Conservation (phyloP, 768 basidiomycete species). For the Hygrophorus pudorinus region DNA sequence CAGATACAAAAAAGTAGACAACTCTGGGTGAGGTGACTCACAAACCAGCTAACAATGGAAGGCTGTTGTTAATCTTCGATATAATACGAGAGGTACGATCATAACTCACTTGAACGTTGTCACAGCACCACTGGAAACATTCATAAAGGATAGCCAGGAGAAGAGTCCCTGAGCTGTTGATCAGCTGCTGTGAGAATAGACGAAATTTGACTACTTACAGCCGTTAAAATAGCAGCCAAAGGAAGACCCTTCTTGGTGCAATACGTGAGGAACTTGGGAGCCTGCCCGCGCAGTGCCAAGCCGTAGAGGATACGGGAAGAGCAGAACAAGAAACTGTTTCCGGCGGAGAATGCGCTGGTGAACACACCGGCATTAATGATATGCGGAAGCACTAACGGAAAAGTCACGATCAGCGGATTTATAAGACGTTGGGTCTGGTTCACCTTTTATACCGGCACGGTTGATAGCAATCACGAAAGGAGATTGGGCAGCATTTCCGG, state of each 20-base stretch:
- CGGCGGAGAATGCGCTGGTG: conserved; percentile 64
- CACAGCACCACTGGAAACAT: conserved; percentile 40
- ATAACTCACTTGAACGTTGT: conserved; percentile 45
- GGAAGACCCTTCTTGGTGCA: conserved; percentile 42
- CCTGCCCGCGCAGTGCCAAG: conserved; percentile 42
- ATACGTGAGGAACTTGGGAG: conserved; percentile 30
- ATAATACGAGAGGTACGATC: not conserved
- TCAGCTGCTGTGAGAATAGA: not conserved
- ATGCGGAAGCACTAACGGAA: conserved; percentile 39
- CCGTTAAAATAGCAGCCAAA: conserved; percentile 25
- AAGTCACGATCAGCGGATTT: conserved; percentile 7
- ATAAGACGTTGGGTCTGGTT: conserved; percentile 9
- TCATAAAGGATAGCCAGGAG: conserved; percentile 55
- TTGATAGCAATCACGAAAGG: conserved; percentile 82
- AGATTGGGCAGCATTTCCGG: conserved; percentile 63
- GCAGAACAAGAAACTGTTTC: conserved; percentile 55
- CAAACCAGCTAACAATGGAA: conserved; percentile 11
- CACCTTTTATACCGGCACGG: conserved; percentile 59
- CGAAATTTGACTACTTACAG: conserved; percentile 17
- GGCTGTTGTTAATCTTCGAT: not conserved
- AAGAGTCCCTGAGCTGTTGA: conserved; percentile 25
- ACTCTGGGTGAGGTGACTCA: not conserved
- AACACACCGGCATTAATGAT: conserved; percentile 69
- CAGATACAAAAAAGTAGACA: conserved; percentile 1
- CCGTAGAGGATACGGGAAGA: conserved; percentile 44